phyloP scores from a whole-genome alignment of 2,329 filamentous ascomycete species.

The Venturia aucupariae region DNA sequence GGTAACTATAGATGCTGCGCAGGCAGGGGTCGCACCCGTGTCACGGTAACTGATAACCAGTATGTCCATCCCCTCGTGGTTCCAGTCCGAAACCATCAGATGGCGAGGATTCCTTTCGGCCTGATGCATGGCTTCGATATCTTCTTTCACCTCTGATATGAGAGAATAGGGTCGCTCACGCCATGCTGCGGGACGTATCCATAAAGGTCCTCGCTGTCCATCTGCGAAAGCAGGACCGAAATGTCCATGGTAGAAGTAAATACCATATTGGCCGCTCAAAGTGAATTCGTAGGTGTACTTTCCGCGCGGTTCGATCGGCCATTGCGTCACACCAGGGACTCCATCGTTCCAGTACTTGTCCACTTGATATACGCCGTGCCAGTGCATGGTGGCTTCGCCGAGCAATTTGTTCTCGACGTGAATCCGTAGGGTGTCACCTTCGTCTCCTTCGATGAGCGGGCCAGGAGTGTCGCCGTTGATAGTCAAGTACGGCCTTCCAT shows the following conservation, averaged over 20 bases:
- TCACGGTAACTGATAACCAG: conserved; percentile 16
- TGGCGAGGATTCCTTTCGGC: conserved; percentile 16
- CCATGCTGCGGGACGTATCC: conserved; percentile 17
- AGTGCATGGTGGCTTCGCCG: neutral
- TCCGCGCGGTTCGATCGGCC: conserved; percentile 18
- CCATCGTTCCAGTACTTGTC: conserved; percentile 11
- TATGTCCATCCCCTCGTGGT: conserved; percentile 14
- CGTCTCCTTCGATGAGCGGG: neutral
- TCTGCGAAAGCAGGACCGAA: conserved; percentile 18
- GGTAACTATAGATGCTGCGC: conserved; percentile 10
- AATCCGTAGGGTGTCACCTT: neutral
- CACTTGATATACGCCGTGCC: neutral
- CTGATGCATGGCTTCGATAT: conserved; percentile 15
- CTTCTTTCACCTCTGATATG: conserved; percentile 14
- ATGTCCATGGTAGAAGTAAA: conserved; percentile 18
- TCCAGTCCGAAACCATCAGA: conserved; percentile 18
- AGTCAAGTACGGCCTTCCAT: no score
- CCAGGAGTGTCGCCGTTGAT: neutral
- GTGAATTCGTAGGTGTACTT: conserved; percentile 18
- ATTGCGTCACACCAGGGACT: conserved; percentile 18
- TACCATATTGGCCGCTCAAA: conserved; percentile 17
- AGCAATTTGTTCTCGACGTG: neutral
- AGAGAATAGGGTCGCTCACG: conserved; percentile 16
- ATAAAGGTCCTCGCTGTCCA: conserved; percentile 17
- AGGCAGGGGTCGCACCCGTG: conserved; percentile 16